Evolutionary conservation across 352 stramenopile genomes (phyloP), one percentile per base, ranked within the genome.

Genomic region (Phytophthora constricta): DNA sequence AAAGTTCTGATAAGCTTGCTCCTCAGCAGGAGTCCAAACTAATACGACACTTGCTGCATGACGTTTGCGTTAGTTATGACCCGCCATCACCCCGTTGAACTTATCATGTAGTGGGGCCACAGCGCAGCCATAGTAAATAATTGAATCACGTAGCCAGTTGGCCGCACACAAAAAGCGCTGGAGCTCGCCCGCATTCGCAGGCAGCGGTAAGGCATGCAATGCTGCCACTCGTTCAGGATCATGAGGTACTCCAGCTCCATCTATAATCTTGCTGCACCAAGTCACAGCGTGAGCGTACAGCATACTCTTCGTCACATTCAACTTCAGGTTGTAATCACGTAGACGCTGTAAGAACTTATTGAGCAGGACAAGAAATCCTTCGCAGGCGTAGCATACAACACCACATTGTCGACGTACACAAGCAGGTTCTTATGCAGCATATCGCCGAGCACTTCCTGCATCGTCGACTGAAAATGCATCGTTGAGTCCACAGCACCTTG

Each of bases 261-360:
- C 42, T 14, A 76, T 45, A 14, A 72, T 51, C 22, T 65, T 51
- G 3, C 68, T 58, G 54, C 69, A 74, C 69, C 63, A 77, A 11
- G 17, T 47, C 3, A 75, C 46, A 27, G 22, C 13, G 11, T 20
- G 7, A 69, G 5, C 5, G 11, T 37, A n/a, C n/a, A n/a, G n/a
- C 16, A 37, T 34, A 17, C 62, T 58, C 52, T 74, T 77, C 1
- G 31, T 51, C 22, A 34, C 23, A 65, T 51, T 73, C 1, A 74
- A 56, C 58, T 74, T 70, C 5, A 77, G 26, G 1, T 47, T 39
- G 8, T 13, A 31, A 27, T 60, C 47, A 10, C 10, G 26, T 10
- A 70, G 5, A 5, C 56, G 34, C 17, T 20, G 19, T 16, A 72
- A 62, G 33, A 65, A 68, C 19, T 34, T 23, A 25, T 54, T 8